Evolutionary conservation across 1,139 yeast genomes (phyloP).

Genomic region (Suhomyces coccinellae): DNA sequence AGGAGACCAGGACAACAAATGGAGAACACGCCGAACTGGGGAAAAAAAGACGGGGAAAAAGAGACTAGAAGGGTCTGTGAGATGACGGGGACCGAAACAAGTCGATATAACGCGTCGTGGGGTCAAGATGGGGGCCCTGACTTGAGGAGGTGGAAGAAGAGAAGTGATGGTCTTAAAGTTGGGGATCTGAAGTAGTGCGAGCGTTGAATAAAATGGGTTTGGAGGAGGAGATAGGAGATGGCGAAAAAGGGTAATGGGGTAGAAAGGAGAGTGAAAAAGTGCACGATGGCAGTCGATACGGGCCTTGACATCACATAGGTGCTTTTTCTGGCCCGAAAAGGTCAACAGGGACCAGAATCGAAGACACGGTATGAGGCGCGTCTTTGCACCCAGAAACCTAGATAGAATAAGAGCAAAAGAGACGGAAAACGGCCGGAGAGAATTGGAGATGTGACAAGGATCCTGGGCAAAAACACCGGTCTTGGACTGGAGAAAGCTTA

Average conservation of each 20-base stretch:
- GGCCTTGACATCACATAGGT: not conserved
- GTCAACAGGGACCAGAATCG: not conserved
- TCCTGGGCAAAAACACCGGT: too few species aligned
- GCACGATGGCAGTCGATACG: not conserved
- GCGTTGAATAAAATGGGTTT: constrained; percentile 2
- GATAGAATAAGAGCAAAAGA: not conserved
- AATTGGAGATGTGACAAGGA: too few species aligned
- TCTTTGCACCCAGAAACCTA: not conserved
- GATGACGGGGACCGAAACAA: not conserved
- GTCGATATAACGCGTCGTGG: not conserved
- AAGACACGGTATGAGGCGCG: not conserved
- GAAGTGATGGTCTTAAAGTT: constrained; percentile 2
- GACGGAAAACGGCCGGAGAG: not conserved
- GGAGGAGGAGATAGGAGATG: not conserved
- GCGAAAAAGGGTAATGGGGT: not conserved
- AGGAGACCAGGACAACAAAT: not conserved
- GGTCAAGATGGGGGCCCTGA: not conserved
- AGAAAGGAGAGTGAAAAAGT: not conserved
- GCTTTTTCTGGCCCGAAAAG: not conserved
- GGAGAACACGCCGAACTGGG: not conserved
- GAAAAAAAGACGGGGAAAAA: not conserved
- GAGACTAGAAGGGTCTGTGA: not conserved
- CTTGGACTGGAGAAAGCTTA: too few species aligned
- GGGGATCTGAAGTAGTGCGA: constrained; percentile 8
- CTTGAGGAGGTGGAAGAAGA: not conserved